Evolutionary conservation across 2,329 filamentous ascomycete genomes (phyloP).

Genomic region (Clarireedia monteithiana): DNA sequence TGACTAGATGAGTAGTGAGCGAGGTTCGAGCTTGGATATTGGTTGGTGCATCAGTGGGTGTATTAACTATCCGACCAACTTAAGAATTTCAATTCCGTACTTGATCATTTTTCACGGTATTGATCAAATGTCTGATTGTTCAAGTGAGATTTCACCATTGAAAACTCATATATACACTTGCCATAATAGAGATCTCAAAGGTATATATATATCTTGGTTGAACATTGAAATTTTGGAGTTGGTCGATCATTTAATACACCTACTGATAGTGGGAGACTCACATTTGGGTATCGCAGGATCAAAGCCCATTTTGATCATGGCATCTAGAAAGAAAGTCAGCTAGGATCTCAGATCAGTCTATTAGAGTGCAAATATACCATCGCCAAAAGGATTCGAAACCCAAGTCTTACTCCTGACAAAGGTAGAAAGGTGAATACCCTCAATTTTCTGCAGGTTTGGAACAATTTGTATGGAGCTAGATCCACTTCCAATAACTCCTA

Average conservation of each 20-base stretch:
- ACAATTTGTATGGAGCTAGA: constrained; percentile 47
- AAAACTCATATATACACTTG: too few species aligned
- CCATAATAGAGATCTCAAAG: too few species aligned
- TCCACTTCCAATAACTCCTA: constrained; percentile 46
- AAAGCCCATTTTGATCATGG: constrained; percentile 37
- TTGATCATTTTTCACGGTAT: too few species aligned
- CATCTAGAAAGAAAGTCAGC: constrained; percentile 11
- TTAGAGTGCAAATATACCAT: constrained; percentile 21
- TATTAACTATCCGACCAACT: too few species aligned
- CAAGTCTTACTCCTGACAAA: constrained; percentile 44
- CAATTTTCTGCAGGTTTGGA: constrained; percentile 39
- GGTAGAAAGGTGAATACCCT: constrained; percentile 35
- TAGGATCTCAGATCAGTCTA: background rate
- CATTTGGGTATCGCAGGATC: constrained; percentile 33
- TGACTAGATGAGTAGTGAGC: background rate
- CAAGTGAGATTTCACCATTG: too few species aligned
- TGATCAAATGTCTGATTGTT: too few species aligned
- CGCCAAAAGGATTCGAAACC: constrained; percentile 41
- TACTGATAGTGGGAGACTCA: constrained; percentile 22
- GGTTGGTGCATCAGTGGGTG: too few species aligned
- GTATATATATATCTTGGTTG: too few species aligned
- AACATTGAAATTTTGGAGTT: too few species aligned
- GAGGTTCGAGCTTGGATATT: background rate
- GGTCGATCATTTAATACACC: too few species aligned
- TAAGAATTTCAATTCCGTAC: too few species aligned